Conservation (phyloP, 208 protist genomes). For the Naegleria fowleri region DNA sequence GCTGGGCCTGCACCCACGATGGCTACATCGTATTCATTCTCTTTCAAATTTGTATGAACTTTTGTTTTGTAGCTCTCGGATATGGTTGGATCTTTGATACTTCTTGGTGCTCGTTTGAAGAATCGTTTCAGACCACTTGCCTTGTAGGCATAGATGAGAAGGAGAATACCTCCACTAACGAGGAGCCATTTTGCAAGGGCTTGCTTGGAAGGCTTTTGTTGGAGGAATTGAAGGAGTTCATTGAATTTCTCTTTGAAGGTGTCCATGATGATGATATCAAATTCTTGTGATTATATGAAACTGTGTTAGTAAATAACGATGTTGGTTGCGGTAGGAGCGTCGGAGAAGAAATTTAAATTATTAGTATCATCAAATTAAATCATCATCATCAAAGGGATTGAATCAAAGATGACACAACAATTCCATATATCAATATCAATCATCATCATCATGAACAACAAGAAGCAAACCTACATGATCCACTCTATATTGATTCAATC, state of each 20-base stretch:
- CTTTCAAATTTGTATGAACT: neutral
- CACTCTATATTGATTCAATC: too few relatives aligned
- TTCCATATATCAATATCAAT: too few relatives aligned
- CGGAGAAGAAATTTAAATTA: too few relatives aligned
- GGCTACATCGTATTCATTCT: conserved; percentile 11
- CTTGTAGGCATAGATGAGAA: neutral
- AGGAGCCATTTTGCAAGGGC: neutral
- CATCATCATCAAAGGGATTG: too few relatives aligned
- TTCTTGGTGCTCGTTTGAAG: neutral
- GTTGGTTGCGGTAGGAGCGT: too few relatives aligned
- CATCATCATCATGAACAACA: too few relatives aligned
- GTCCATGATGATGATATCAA: too few relatives aligned
- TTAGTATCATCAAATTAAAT: too few relatives aligned
- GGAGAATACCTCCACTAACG: neutral
- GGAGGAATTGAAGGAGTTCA: neutral
- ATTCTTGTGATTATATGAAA: too few relatives aligned
- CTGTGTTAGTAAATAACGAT: too few relatives aligned
- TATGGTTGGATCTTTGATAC: neutral
- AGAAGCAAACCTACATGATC: too few relatives aligned
- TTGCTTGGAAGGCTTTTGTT: neutral
- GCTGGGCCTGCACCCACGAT: neutral
- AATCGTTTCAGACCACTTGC: neutral
- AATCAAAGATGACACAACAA: too few relatives aligned
- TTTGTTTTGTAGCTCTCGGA: neutral
- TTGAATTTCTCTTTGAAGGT: neutral